phyloP scores from a whole-genome alignment of 2,329 filamentous ascomycete species.

The Ceratocystis papillata region DNA sequence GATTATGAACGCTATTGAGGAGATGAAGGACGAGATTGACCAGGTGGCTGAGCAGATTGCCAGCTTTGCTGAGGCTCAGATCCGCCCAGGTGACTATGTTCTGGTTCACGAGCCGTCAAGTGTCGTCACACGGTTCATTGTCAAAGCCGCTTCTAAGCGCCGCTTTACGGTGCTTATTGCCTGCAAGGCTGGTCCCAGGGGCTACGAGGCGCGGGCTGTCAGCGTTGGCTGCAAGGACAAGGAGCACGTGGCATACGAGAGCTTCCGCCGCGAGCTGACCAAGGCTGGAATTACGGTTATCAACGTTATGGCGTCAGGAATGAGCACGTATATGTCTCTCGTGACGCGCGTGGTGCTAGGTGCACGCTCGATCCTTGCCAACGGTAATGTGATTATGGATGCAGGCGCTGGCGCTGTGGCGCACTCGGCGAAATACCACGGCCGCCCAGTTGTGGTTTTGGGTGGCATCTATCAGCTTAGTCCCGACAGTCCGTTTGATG shows the following conservation, averaged over 20 bases:
- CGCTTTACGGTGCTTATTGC: slow-evolving; percentile 86
- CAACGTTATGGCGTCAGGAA: slow-evolving; percentile 69
- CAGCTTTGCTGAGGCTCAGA: slow-evolving; percentile 76
- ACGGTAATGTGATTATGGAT: slow-evolving; percentile 75
- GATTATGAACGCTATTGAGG: slow-evolving; percentile 84
- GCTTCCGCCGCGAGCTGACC: slow-evolving; percentile 66
- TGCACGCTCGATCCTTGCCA: slow-evolving; percentile 76
- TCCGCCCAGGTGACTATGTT: slow-evolving; percentile 86
- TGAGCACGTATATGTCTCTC: slow-evolving; percentile 88
- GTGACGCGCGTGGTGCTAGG: slow-evolving; percentile 92
- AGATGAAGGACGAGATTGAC: slow-evolving; percentile 90
- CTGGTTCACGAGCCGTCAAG: slow-evolving; percentile 77
- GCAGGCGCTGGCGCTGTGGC: slow-evolving; percentile 77
- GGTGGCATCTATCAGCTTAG: slow-evolving; percentile 90
- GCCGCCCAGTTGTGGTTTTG: slow-evolving; percentile 76
- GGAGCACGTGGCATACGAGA: slow-evolving; percentile 34
- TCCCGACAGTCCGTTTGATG: slow-evolving; percentile 76
- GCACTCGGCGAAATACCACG: slow-evolving; percentile 69
- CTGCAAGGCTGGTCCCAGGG: slow-evolving; percentile 43
- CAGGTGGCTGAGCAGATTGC: slow-evolving; percentile 91
- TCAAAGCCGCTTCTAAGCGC: slow-evolving; percentile 76
- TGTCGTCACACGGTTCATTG: slow-evolving; percentile 80
- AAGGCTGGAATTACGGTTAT: slow-evolving; percentile 72
- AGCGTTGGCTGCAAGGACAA: slow-evolving; percentile 17
- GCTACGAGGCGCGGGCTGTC: slow-evolving; percentile 31